Evolutionary conservation across 208 protist species (phyloP), one percentile per base, ranked within the genome.

Genomic region (Acanthamoeba royreba): DNA sequence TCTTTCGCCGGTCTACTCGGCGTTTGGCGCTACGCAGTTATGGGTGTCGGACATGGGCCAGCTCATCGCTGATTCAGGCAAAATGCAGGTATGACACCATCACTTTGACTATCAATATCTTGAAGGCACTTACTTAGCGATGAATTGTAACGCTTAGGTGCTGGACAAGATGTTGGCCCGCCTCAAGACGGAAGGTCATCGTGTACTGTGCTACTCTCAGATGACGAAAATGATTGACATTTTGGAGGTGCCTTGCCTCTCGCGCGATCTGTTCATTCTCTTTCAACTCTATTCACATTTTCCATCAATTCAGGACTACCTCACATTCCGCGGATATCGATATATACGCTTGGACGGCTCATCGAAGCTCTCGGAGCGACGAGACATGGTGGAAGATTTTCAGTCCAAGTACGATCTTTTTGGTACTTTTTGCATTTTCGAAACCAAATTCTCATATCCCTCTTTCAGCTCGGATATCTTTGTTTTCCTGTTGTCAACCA

Each of bases 301-400:
- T n/a, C n/a, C n/a, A n/a, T n/a, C n/a, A n/a, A n/a, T n/a, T n/a
- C n/a, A n/a, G 69, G 74, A 95, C n/a, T 98, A 96, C 63, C 90
- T 97, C n/a, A 97, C 96, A 38, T 95, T 99, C 52, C 92, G 98
- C 46, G 98, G 98, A n/a, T 95, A 99, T 66, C 94, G 96, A 25
- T 99, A 99, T 93, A 94, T 99, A 19, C 97, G 99, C 4, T 95
- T 99, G 8, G 99, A 99, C 96, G 98, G 99, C 93, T 88, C 98
- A 9, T 99, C 98, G 0, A 92, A 96, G 52, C 95, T 98, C 1
- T 98, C 99, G 90, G 58, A 97, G 86, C 97, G 99, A 25, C 98
- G 99, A 94, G 81, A 95, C 33, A 93, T 98, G 53, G 98, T 99
- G 38, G 99, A 99, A 49, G 93, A 96, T 63, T 99, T 99, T 95